Evolutionary conservation across 805 yeast genomes (phyloP), one percentile per base, ranked within the genome.

Genomic region (Candida boleticola): DNA sequence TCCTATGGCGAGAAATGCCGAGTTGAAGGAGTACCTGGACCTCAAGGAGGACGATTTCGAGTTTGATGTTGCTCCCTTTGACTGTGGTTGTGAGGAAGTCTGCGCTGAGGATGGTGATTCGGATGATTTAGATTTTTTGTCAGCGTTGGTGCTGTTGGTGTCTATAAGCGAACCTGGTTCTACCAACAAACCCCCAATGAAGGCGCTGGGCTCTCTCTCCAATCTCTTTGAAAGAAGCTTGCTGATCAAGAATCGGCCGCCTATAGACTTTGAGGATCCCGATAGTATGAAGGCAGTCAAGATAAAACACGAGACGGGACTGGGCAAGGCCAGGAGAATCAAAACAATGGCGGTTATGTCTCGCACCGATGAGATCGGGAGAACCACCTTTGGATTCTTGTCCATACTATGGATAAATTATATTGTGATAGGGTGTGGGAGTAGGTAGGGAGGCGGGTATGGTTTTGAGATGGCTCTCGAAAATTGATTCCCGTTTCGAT

Each of bases 321-420:
- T 58, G 9, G 72, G 70, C 17, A 64, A 44, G 18, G 53, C 45
- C 33, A 57, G 51, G 10, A 64, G 40, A n/a, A 64, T 43, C 45
- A 64, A 57, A 5, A 61, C 54, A 30, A 65, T 47, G 22, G 71
- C 60, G 30, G 65, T 48, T 13, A 65, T 55, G 41, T 66, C 72
- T 37, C 64, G 48, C 40, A 58, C 37, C 5, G 66, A 53, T 3
- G 58, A 49, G 3, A 62, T 49, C 3, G 62, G 61, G 29, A 57
- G 39, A 16, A 36, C 20, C 11, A 31, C 35, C 16, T 31, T 23
- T 11, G 27, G 27, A 7, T 23, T 11, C 27, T 7, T 31, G 21
- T 16, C 35, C 31, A 29, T 29, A 13, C 5, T 13, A 29, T 11
- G 10, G 27, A 25, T 7, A 11, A 11, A 25, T 7, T 25, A n/a